Base-by-base conservation (phyloP, 1,139 yeast species). In the Lodderomyces orthopsilosis region DNA sequence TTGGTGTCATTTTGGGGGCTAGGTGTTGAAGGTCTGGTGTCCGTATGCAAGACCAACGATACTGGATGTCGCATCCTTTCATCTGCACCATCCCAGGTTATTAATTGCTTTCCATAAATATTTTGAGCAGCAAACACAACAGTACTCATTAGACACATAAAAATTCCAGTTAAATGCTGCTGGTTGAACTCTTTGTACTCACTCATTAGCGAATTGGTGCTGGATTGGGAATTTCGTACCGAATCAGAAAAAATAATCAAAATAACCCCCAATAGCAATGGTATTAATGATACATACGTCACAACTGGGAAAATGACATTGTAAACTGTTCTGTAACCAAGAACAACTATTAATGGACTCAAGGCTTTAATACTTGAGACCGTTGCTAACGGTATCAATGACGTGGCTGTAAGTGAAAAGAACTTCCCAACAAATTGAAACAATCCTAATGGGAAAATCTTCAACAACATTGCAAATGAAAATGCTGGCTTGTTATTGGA, bases 341-440 rank as follows among this genome's bases (percentile, higher is more conserved):
- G 35, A 10, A 69, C 74, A 34, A 70, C 63, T 36, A 70, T 50
- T 41, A 70, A 51, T 4, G 75, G 75, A 8, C 70, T 64, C 26
- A 70, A 58, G 1, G 75, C 73, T 51, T 69, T 68, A 26, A 70
- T 57, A 47, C 73, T 65, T 2, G 73, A 66, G 1, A 68, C 68
- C 1, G 75, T 65, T 3, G 75, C 68, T 41, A 70, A 57, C 1
- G 74, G 66, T 10, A 70, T 63, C 38, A 68, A 53, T 27, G 71
- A 65, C 4, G 72, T 67, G 12, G 75, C 74, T 50, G 61, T 59
- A 32, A 70, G 55, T 10, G 71, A 66, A 45, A 65, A 65, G 50
- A 53, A 67, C 50, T 68, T 68, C 8, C 74, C 74, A 12, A 57
- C 49, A 41, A 68, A 67, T 49, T 68, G 75, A 47, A 69, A 66